Base-by-base conservation (phyloP, 1,139 yeast genomes). In the Scheffersomyces segobiensis region DNA sequence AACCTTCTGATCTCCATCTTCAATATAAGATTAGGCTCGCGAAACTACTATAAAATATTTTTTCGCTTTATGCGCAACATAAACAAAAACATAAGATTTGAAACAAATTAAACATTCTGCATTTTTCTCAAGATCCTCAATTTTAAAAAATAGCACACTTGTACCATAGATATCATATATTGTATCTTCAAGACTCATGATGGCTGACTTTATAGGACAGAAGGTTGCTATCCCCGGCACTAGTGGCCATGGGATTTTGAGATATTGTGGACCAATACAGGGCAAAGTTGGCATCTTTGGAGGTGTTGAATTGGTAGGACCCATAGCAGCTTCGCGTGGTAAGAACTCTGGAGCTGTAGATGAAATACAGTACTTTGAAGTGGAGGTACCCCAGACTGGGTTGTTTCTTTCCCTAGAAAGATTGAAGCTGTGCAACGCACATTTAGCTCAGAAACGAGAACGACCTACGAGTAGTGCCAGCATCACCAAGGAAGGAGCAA, bases 201-300 rank as follows among this genome's bases (percentile, higher is more conserved):
- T 64, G 67, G 49, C 61, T n/a, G 67, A 64, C 8, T 57, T 53
- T 56, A 59, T 77, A 52, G 83, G 82, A 7, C 63, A 72, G 19
- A 72, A 72, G 55, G 82, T 80, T 18, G 67, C 69, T 49, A 76
- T 80, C 19, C 84, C 84, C 2, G 83, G 84, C 0, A 77, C 84
- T 10, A 71, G 81, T 10, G 82, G 81, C 10, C 67, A 70, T 52
- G 98, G 96, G 0, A 79, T 87, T 18, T 77, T 95, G 55, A 80
- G 87, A 62, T 95, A 85, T 71, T 79, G 87, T 26, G 98, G 98
- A 0, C 77, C 84, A 1, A 91, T 95, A 22, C 83, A 86, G 46
- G 89, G 89, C 39, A 92, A 91, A 67, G 62, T 64, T 26, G 97
- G 97, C 0, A 77, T 80, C n/a, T 95, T 88, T 75, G 97, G 93